Conservation (phyloP, 2,329 filamentous ascomycete species). For the Trichoderma lentiforme region DNA sequence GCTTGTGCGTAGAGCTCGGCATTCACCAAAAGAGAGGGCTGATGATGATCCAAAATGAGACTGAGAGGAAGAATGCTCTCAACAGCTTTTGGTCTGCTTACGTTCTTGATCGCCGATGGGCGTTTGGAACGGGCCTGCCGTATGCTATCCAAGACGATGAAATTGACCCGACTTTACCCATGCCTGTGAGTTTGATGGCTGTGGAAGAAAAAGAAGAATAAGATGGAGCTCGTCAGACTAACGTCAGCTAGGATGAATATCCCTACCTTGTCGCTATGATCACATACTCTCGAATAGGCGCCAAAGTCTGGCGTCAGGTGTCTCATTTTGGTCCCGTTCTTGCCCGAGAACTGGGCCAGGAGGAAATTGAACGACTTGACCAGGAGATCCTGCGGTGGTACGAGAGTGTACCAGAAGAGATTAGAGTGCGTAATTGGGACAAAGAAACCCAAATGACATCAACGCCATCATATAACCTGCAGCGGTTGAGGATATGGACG, state of each 20-base stretch:
- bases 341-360: conserved; percentile 62
- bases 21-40: conserved; percentile 78
- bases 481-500: conserved; percentile 76
- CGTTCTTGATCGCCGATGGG: conserved; percentile 81
- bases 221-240: background rate
- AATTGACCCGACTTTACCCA: conserved; percentile 74
- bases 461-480: conserved; percentile 60
- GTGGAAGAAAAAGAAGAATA: too few relatives aligned
- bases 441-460: conserved; percentile 51
- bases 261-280: conserved; percentile 84
- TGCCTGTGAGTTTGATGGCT: conserved; percentile 60
- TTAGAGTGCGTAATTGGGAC: conserved; percentile 58
- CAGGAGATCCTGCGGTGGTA: conserved; percentile 87
- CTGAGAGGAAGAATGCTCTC: conserved; percentile 64
- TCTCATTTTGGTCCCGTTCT: conserved; percentile 61
- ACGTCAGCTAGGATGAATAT: conserved; percentile 41
- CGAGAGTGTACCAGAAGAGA: conserved; percentile 62
- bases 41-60: conserved; percentile 63
- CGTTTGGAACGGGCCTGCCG: conserved; percentile 82
- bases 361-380: conserved; percentile 78
- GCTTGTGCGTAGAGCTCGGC: conserved; percentile 76
- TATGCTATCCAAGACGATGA: conserved; percentile 83
- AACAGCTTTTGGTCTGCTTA: conserved; percentile 85
- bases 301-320: conserved; percentile 82
- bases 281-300: conserved; percentile 74